Percentiles rank a stretch among this genome's conserved stretches.
These are phyloP conservation scores for Lophiotrema nucula DNA, from an alignment of 495 filamentous ascomycete species.

Conservation along the genomic window DNA sequence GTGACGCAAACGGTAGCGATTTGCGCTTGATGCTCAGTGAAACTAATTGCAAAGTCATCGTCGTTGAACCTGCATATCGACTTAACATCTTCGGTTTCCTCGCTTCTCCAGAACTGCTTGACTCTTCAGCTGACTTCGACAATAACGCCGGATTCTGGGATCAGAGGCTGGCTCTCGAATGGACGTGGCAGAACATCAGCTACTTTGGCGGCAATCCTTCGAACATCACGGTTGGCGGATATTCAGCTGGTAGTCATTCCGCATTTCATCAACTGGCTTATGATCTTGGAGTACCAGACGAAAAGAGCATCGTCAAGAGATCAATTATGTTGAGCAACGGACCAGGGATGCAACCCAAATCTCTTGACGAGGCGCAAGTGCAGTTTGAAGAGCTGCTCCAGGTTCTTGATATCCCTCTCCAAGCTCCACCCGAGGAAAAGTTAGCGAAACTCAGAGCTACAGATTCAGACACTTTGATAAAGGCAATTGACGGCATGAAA, in stretches of 20 bases:
- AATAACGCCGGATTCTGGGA: conserved; percentile 46
- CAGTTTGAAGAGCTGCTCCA: conserved; percentile 58
- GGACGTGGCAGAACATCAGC: conserved; percentile 42
- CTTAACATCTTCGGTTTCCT: conserved; percentile 46
- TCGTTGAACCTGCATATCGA: conserved; percentile 43
- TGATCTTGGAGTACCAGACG: conserved; percentile 50
- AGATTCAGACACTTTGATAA: conserved; percentile 43
- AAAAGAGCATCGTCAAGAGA: conserved; percentile 46
- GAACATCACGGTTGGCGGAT: conserved; percentile 45
- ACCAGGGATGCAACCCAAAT: conserved; percentile 55
- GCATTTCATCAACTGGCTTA: conserved; percentile 58
- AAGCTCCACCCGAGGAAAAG: conserved; percentile 46
- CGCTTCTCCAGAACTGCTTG: conserved; percentile 31
- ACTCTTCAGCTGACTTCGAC: conserved; percentile 24
- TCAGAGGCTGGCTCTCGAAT: conserved; percentile 43
- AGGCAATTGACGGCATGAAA: conserved; percentile 42
- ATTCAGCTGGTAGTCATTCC: conserved; percentile 42
- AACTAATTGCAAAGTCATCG: conserved; percentile 37
- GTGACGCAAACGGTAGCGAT: conserved; percentile 46
- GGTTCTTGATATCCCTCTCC: conserved; percentile 47
- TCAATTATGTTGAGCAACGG: conserved; percentile 58
- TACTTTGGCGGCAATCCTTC: conserved; percentile 41
- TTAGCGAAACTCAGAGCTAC: conserved; percentile 48
- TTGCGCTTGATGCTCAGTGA: conserved; percentile 36
- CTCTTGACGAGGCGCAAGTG: conserved; percentile 47